Evolutionary conservation across 2,329 filamentous ascomycete genomes (phyloP), one percentile per base, ranked within the genome.

Genomic region (Thermothelomyces thermophilus): DNA sequence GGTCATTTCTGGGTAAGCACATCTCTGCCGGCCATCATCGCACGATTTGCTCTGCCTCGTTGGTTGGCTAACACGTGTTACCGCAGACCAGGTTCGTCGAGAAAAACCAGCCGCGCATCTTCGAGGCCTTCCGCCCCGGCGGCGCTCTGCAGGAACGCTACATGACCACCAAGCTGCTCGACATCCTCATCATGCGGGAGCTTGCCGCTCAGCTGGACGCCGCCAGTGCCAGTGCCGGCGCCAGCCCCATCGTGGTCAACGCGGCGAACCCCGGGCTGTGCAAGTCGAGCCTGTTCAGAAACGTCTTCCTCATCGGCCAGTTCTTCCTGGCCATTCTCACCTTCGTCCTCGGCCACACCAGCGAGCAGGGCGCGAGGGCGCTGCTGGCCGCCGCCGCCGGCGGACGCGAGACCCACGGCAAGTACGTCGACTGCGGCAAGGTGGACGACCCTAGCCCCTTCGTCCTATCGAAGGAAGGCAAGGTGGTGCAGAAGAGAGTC

Each of bases 391-490:
- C 66, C 3, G 70, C 31, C 11, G 45, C 41, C 4, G 51, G 46
- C 7, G 54, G 50, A 1, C 20, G 46, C 6, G 66, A 69, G 31
- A 65, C 64, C 0, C 70, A 74, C 46, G 72, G 73, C 3, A 57
- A 62, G 31, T 74, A 69, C 53, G 63, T 75, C 54, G 63, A 64
- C 36, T 60, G 68, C 20, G 67, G 65, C 13, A 49, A 53, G 22
- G 49, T 68, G n/a, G 39, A 31, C 17, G 51, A 56, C n/a, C 60
- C 61, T 2, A 68, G 64, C 41, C 31, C 47, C 0, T 68, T 62
- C 54, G 68, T 69, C 2, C 47, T 60, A 46, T 68, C 70, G 5
- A 60, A 66, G 5, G 64, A 71, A 30, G 73, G 72, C 0, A 56
- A 60, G 33, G 46, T 61, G 45, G 51, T 63, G 46, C 69, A 69